Conservation (phyloP, 192 early-diverging fungal species). For the Geranomyces michiganensis region DNA sequence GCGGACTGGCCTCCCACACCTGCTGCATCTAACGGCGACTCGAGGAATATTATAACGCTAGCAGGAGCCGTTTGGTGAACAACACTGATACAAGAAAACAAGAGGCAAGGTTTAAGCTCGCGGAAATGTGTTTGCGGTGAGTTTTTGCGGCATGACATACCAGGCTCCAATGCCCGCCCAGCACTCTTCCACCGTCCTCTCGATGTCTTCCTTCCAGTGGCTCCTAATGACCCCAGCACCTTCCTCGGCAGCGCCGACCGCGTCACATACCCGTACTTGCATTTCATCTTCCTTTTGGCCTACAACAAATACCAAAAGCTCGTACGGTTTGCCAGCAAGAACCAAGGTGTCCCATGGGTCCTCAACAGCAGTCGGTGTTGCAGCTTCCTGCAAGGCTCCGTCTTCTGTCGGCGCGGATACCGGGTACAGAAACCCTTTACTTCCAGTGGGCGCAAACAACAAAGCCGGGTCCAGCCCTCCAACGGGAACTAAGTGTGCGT, state of each 20-base stretch:
- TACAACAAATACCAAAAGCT: conserved; percentile 77
- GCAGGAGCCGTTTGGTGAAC: neutral
- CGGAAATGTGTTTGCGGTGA: too few relatives aligned
- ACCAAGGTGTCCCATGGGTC: conserved; percentile 37
- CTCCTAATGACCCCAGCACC: neutral
- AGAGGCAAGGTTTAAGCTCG: too few relatives aligned
- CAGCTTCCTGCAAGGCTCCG: conserved; percentile 11
- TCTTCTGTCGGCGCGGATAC: conserved; percentile 48
- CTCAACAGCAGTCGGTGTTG: conserved; percentile 43
- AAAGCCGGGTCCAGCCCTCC: conserved; percentile 60
- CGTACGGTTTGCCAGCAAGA: conserved; percentile 45
- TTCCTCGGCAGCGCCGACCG: neutral
- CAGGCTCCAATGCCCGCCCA: conserved; percentile 41
- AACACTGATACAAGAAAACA: neutral
- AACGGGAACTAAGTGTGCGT: conserved; percentile 40
- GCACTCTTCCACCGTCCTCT: conserved; percentile 68
- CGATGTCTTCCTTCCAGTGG: conserved; percentile 71
- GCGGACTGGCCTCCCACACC: neutral
- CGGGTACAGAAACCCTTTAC: conserved; percentile 80
- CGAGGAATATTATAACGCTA: neutral
- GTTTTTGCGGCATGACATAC: too few relatives aligned
- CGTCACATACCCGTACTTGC: neutral
- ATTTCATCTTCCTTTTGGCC: conserved; percentile 62
- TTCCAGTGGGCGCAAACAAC: conserved; percentile 78
- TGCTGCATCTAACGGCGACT: conserved; percentile 1